Evolutionary conservation across 768 basidiomycete genomes (phyloP).

Genomic region (Auriscalpium orientale): DNA sequence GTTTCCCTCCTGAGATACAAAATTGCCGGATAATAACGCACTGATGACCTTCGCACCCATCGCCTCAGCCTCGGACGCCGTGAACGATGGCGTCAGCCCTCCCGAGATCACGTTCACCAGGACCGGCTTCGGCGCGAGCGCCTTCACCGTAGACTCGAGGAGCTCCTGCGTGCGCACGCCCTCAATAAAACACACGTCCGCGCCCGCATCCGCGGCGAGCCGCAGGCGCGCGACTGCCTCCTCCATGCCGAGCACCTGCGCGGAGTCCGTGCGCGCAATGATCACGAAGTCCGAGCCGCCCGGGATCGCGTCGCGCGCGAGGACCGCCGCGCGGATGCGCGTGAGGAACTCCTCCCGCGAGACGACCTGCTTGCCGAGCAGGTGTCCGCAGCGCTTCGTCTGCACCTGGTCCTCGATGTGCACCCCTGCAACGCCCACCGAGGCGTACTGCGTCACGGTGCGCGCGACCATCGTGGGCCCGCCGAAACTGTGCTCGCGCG

Average conservation of each 20-base stretch:
- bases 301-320: constrained; percentile 69
- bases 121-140: constrained; percentile 65
- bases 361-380: constrained; percentile 77
- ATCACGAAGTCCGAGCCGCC: constrained; percentile 73
- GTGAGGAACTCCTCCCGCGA: constrained; percentile 69
- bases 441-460: constrained; percentile 63
- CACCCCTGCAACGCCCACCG: constrained; percentile 63
- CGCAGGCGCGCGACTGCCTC: constrained; percentile 61
- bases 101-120: constrained; percentile 78
- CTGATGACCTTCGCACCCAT: constrained; percentile 78
- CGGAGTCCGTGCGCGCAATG: constrained; percentile 71
- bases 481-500: constrained; percentile 42
- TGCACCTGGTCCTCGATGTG: constrained; percentile 83
- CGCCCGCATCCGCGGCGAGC: constrained; percentile 65
- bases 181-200: constrained; percentile 78
- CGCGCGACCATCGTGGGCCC: constrained; percentile 71
- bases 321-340: constrained; percentile 70
- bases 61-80: constrained; percentile 56
- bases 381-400: constrained; percentile 74
- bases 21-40: too few relatives aligned
- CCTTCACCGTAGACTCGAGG: constrained; percentile 54
- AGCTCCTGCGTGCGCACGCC: constrained; percentile 65
- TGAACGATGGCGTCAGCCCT: constrained; percentile 70
- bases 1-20: too few relatives aligned
- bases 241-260: constrained; percentile 74